Evolutionary conservation across 108 stramenopile species (phyloP).

Genomic region (Pseudonitzschia delicatissima): DNA sequence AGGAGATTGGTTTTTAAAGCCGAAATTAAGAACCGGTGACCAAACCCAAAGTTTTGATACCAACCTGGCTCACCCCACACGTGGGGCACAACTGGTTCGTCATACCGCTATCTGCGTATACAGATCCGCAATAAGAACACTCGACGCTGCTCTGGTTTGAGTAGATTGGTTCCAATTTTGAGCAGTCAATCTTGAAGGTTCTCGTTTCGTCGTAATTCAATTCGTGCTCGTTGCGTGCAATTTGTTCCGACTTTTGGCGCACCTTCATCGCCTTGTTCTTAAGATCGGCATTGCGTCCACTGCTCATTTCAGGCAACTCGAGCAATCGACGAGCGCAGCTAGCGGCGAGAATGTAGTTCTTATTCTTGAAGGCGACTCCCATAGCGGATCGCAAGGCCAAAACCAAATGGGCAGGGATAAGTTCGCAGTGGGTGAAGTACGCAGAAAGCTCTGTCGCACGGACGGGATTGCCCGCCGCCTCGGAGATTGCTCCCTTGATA

Average conservation of each 20-base stretch:
- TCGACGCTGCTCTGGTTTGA: constrained; percentile 55
- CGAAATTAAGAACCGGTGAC: constrained; percentile 92
- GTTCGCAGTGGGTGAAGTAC: constrained; percentile 99
- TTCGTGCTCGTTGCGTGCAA: constrained; percentile 94
- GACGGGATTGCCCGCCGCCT: constrained; percentile 66
- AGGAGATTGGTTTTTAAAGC: too few species aligned
- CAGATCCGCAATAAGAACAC: constrained; percentile 90
- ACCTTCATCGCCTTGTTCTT: constrained; percentile 94
- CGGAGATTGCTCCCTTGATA: constrained; percentile 86
- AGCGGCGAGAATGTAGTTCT: constrained; percentile 96
- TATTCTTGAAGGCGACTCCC: constrained; percentile 97
- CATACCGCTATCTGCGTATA: constrained; percentile 64
- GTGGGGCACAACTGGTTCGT: constrained; percentile 78
- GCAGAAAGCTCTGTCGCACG: constrained; percentile 96
- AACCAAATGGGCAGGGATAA: constrained; percentile 95
- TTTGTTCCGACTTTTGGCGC: constrained; percentile 95
- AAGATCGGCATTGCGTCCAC: constrained; percentile 92
- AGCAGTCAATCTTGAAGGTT: constrained; percentile 91
- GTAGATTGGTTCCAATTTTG: constrained; percentile 89
- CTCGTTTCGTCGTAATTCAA: constrained; percentile 96
- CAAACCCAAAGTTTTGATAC: constrained; percentile 94
- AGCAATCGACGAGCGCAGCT: constrained; percentile 95
- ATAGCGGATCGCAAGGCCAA: constrained; percentile 97
- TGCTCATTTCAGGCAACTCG: constrained; percentile 94
- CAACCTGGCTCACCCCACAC: constrained; percentile 86